Evolutionary conservation across 345 rosid species (phyloP), one percentile per base, ranked within the genome.

Genomic region (Raphanus sativus): DNA sequence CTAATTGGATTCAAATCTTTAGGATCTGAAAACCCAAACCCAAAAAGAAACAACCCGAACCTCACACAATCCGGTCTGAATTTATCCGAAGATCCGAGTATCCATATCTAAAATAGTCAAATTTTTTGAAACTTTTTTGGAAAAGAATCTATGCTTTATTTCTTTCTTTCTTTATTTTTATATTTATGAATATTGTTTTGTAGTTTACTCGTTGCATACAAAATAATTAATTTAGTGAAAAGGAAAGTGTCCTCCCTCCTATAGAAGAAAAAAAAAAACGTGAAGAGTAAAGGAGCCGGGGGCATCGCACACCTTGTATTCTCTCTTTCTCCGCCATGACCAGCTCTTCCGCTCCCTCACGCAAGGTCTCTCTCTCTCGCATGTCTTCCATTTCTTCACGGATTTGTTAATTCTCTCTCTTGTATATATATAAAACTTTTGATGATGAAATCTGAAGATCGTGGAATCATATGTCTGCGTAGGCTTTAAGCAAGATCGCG

Each of bases 401-500:
- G 38, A 32, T 33, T 0, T 16, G 25, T 52, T 16, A 15, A 28
- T 28, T 52, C 21, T 21, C 21, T 52, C 25, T 52, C 59, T 16
- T 25, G 16, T 52, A 1, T 69, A 54, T 64, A 5, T 67, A 50
- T 64, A 4, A 25, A 4, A 45, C 28, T 71, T 4, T 48, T 63
- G 62, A 58, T 71, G 62, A 58, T 71, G 60, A 0, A 62, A 25
- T 66, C 50, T 6, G 10, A 52, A 68, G 16, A 21, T 21, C 21
- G 21, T 56, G 6, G n/a, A 8, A 67, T 30, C 56, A 8, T 29
- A 58, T 30, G 21, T n/a, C 61, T 77, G 21, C 21, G 67, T 77
- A 94, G 99, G 86, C 86, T 32, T 86, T 95, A 64, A 95, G 99
- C 86, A 95, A 92, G 93, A 95, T 95, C 81, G 99, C 99, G 4